Evolutionary conservation across 345 rosid genomes (phyloP).

Genomic region (Xanthoceras sorbifolium): DNA sequence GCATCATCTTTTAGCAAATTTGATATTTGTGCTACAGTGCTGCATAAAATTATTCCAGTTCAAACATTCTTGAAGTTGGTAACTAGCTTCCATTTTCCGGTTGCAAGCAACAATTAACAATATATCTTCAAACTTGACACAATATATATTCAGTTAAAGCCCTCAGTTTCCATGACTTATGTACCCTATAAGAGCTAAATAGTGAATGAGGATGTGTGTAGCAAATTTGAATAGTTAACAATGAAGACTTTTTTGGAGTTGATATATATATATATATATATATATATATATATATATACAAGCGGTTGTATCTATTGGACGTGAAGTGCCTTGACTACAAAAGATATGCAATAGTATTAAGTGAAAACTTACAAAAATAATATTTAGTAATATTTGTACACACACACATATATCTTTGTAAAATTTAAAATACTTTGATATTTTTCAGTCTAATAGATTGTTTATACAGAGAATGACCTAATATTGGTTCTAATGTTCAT

Average conservation of each 20-base stretch:
- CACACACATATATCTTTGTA: no score
- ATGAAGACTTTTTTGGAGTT: neutral
- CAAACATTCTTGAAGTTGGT: neutral
- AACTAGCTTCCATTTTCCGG: slow-evolving; percentile 3
- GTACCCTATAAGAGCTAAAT: neutral
- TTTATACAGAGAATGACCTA: no score
- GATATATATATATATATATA: neutral
- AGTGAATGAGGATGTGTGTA: neutral
- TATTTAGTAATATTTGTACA: no score
- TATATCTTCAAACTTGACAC: neutral
- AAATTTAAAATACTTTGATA: no score
- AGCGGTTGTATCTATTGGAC: neutral
- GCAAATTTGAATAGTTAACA: neutral
- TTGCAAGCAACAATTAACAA: neutral
- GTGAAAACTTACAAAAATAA: no score
- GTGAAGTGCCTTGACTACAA: neutral
- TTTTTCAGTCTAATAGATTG: no score
- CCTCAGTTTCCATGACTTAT: neutral
- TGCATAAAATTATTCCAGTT: slow-evolving; percentile 1
- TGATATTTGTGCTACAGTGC: neutral
- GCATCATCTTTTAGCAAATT: neutral
- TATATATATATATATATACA: neutral
- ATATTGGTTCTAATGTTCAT: no score
- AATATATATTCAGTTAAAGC: neutral
- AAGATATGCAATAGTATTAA: neutral